Evolutionary conservation across 2,329 filamentous ascomycete genomes (phyloP).

Genomic region (Esteya vermicola): DNA sequence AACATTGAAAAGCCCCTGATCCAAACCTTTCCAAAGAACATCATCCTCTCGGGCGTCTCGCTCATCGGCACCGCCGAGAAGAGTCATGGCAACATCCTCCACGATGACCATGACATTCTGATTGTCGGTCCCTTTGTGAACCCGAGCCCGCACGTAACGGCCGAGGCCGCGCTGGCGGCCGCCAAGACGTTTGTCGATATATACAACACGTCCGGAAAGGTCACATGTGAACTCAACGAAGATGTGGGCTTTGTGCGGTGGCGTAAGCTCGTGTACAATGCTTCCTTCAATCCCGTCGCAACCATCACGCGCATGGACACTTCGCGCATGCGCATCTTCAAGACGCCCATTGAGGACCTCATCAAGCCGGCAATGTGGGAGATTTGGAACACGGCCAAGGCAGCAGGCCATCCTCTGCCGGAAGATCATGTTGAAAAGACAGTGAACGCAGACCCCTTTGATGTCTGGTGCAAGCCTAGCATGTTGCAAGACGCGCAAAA

Average conservation of each 20-base stretch:
- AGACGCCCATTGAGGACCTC: constrained; percentile 13
- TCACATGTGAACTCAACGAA: constrained; percentile 35
- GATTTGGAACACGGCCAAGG: constrained; percentile 28
- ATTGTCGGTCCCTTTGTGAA: background rate
- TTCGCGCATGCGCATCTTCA: constrained; percentile 4
- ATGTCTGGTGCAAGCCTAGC: constrained; percentile 33
- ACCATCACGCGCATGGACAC: constrained; percentile 6
- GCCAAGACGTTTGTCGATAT: background rate
- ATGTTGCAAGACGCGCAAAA: constrained; percentile 33
- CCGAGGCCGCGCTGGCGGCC: background rate
- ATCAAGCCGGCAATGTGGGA: constrained; percentile 38
- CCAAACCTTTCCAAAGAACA: background rate
- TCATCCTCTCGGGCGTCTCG: constrained; percentile 1
- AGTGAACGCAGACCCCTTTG: constrained; percentile 32
- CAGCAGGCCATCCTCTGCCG: constrained; percentile 26
- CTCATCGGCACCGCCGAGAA: background rate
- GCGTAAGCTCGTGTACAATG: constrained; percentile 6
- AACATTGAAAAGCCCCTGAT: constrained; percentile 3
- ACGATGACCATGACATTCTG: background rate
- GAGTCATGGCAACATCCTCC: background rate
- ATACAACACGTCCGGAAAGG: constrained; percentile 66
- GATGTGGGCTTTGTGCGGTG: constrained; percentile 4
- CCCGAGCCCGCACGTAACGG: background rate
- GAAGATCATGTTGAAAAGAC: constrained; percentile 27
- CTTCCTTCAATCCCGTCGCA: constrained; percentile 4